Percentiles rank a stretch among this genome's conserved stretches.
Conservation (phyloP, 768 basidiomycete genomes). For the Pulveroboletus sp. region DNA sequence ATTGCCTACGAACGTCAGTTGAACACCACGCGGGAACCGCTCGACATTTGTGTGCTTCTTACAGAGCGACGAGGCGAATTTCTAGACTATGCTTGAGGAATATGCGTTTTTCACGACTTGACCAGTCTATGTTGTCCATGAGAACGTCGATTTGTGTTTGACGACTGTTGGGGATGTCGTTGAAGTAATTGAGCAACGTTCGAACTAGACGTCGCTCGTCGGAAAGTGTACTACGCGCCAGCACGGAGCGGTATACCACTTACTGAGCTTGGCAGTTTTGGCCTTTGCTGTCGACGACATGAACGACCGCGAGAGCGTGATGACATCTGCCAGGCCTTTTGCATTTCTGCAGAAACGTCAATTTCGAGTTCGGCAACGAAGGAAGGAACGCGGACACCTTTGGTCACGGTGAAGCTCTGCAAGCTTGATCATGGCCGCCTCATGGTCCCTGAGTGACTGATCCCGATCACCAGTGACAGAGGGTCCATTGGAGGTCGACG, state of each 20-base stretch:
- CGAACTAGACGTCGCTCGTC: conserved; percentile 53
- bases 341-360: conserved; percentile 57
- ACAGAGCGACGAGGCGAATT: conserved; percentile 78
- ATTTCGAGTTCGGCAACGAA: neutral
- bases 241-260: neutral
- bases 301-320: conserved; percentile 77
- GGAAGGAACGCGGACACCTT: conserved; percentile 45
- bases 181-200: conserved; percentile 89
- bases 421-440: conserved; percentile 77
- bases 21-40: neutral
- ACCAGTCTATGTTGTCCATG: conserved; percentile 89
- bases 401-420: conserved; percentile 85
- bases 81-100: conserved; percentile 95
- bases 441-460: conserved; percentile 71
- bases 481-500: conserved; percentile 32
- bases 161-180: conserved; percentile 67
- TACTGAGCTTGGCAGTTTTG: conserved; percentile 94
- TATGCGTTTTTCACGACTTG: conserved; percentile 85
- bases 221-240: neutral
- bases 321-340: conserved; percentile 77
- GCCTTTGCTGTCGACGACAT: conserved; percentile 96
- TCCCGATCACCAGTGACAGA: conserved; percentile 41
- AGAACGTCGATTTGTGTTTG: conserved; percentile 80
- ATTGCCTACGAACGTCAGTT: conserved; percentile 42
- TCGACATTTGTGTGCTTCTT: conserved; percentile 16